Evolutionary conservation across 2,329 filamentous ascomycete genomes (phyloP), one percentile per base, ranked within the genome.

Genomic region (Fusarium secorum): DNA sequence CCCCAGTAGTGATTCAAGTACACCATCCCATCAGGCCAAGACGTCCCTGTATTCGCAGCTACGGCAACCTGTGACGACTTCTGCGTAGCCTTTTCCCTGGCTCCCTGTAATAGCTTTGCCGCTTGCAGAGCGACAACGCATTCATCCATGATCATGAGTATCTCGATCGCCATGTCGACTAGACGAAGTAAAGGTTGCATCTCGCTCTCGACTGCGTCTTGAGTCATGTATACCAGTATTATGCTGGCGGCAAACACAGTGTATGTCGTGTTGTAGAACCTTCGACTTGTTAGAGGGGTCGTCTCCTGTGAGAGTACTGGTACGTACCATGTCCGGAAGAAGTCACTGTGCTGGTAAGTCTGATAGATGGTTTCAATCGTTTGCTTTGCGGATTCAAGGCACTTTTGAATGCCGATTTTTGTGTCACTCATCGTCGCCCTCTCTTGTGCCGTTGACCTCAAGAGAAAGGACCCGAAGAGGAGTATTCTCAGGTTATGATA

Each of bases 261-360:
- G 2, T 53, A 53, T 2, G 49, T 53, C 1, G 49, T 53, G 15
- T 53, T 53, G 20, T 53, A 53, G 18, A 53, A 52, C 49, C 49
- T 44, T 26, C 0, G 0, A 10, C 5, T 10, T 7, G 42, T 44
- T 10, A 44, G 22, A 14, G 22, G 9, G 8, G 17, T 14, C 0
- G 42, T 0, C 24, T 14, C 5, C 11, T 14, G 4, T 14, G 11
- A 7, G 18, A 0, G 11, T 5, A 20, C 2, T 26, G 1, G 14
- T 44, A 45, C 33, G 6, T n/a, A 39, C 49, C 49, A 53, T 39
- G 49, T 53, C 4, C 49, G 49, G 32, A 53, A 53, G 33, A 53
- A 53, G 22, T 53, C 49, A 1, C 49, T 53, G 15, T 53, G 49
- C 0, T 53, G 49, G 7, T 53, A 53, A 2, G 49, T 53, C 7